Evolutionary conservation across 1,284 basidiomycete species (phyloP).

Genomic region (Xanthoconium separans): DNA sequence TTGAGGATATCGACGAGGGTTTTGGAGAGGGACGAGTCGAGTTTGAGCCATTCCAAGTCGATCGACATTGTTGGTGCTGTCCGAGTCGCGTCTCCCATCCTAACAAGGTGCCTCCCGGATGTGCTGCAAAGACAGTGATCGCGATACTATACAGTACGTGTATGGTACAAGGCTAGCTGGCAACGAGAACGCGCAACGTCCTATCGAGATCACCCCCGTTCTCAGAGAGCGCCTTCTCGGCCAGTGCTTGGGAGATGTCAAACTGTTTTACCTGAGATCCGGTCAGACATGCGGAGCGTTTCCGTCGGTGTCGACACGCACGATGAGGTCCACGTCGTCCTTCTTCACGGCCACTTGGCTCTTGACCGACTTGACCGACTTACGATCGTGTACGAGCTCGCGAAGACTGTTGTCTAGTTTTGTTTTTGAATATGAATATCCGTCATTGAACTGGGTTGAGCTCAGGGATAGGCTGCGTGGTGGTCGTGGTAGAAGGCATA

Average conservation of each 20-base stretch:
- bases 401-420: constrained; percentile 49
- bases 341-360: constrained; percentile 34
- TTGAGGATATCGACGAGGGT: constrained; percentile 81
- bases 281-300: neutral
- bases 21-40: constrained; percentile 70
- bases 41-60: constrained; percentile 75
- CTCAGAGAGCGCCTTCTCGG: constrained; percentile 43
- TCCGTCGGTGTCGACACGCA: constrained; percentile 27
- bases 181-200: constrained; percentile 27
- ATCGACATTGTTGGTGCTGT: constrained; percentile 57
- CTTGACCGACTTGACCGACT: constrained; percentile 32
- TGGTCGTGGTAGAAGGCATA: constrained; percentile 1
- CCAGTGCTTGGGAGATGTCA: constrained; percentile 44
- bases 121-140: no score
- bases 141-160: neutral
- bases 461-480: constrained; percentile 6
- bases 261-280: constrained; percentile 44
- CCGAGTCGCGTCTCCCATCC: neutral
- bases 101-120: neutral
- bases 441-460: constrained; percentile 43
- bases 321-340: constrained; percentile 50
- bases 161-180: constrained; percentile 13
- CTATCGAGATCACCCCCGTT: constrained; percentile 31
- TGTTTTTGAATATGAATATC: constrained; percentile 48
- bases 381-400: constrained; percentile 27